Evolutionary conservation across 1,284 basidiomycete genomes (phyloP).

Genomic region (Cryptococcus maquisensis): DNA sequence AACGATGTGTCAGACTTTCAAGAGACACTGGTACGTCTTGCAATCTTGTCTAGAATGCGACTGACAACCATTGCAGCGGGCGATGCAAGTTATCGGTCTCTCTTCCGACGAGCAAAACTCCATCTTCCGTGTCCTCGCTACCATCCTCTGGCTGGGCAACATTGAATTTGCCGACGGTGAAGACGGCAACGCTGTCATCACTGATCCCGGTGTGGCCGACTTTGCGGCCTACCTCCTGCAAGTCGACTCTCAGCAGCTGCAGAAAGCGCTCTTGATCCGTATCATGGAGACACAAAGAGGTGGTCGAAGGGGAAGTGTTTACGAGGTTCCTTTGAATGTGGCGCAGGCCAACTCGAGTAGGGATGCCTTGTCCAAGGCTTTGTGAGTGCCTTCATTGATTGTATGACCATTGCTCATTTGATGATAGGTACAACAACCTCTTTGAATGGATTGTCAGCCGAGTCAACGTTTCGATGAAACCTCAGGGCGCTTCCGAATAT

Average conservation of each 20-base stretch:
- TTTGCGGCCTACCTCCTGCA: conserved; percentile 96
- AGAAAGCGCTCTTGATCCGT: conserved; percentile 79
- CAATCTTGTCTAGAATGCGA: neutral
- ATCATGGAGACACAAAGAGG: conserved; percentile 91
- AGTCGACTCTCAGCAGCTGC: conserved; percentile 69
- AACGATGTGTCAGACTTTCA: conserved; percentile 82
- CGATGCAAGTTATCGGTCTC: conserved; percentile 91
- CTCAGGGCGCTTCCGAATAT: conserved; percentile 67
- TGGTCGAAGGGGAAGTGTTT: conserved; percentile 80
- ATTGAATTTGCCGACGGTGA: conserved; percentile 83
- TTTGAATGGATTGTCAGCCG: conserved; percentile 99
- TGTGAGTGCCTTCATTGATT: conserved; percentile 46
- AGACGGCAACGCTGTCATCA: conserved; percentile 78
- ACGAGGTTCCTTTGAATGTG: conserved; percentile 93
- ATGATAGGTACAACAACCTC: conserved; percentile 76
- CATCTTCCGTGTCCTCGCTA: conserved; percentile 89
- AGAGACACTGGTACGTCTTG: conserved; percentile 70
- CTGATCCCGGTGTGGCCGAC: conserved; percentile 85
- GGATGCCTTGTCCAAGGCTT: conserved; percentile 90
- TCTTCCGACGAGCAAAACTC: conserved; percentile 78
- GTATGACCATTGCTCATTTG: neutral
- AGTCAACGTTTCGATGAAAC: conserved; percentile 94
- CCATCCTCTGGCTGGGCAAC: conserved; percentile 95
- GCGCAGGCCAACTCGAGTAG: conserved; percentile 83
- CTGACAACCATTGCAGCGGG: conserved; percentile 56